A percentile compares a stretch with the other conserved stretches of the same genome.
Conservation (phyloP, 345 rosid species). For the Boechera divaricarpa region DNA sequence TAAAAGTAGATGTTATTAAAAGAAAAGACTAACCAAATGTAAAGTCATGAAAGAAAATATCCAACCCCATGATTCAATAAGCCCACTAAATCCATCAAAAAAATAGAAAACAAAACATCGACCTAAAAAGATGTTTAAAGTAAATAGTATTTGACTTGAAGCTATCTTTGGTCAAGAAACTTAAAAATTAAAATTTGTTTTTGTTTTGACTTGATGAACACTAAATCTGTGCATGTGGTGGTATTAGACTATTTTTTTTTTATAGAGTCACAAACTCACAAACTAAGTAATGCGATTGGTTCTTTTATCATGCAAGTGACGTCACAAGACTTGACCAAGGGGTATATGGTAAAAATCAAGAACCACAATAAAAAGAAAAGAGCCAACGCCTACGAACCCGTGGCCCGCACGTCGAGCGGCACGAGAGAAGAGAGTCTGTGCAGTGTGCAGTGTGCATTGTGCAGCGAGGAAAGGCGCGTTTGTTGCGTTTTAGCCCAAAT, state of each 20-base stretch:
- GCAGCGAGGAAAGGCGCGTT: conserved; percentile 33
- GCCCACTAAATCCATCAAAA: neutral
- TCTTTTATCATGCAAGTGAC: neutral
- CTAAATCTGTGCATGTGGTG: conserved; percentile 13
- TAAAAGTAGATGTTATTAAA: neutral
- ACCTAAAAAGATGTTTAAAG: neutral
- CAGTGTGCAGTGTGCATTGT: neutral
- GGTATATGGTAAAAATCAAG: neutral
- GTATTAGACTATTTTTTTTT: neutral
- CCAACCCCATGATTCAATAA: neutral
- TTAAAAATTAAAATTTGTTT: neutral
- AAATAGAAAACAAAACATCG: neutral
- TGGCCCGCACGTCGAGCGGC: conserved; percentile 36
- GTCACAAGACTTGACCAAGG: neutral
- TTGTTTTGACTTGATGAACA: conserved; percentile 2
- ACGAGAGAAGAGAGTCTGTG: neutral
- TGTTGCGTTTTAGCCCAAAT: conserved; percentile 34
- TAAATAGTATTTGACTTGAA: neutral
- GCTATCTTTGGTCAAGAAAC: neutral
- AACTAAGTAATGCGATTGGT: conserved; percentile 12
- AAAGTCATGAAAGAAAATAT: neutral
- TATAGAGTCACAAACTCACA: neutral
- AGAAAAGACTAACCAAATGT: neutral
- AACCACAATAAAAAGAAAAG: neutral
- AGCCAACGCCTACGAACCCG: conserved; percentile 34